Evolutionary conservation across 2,329 filamentous ascomycete genomes (phyloP).

Genomic region (Stagonosporopsis rhizophila): DNA sequence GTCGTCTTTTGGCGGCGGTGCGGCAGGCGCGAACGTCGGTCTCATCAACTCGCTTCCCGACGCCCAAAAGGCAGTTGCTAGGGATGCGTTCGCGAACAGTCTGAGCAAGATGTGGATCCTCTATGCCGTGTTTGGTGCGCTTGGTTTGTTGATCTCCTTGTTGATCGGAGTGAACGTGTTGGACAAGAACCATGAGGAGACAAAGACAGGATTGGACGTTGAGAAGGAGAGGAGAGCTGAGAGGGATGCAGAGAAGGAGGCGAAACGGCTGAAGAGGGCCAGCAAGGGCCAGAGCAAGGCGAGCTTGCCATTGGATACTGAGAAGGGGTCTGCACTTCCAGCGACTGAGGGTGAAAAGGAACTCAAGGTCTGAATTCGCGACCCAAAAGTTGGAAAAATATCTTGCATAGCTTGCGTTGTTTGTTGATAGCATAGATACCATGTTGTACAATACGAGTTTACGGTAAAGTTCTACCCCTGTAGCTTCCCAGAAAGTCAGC

Average conservation of each 20-base stretch:
- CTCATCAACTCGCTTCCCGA: conserved; percentile 62
- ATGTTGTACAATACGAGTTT: conserved; percentile 2
- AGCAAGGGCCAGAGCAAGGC: conserved; percentile 24
- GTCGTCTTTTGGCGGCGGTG: conserved; percentile 62
- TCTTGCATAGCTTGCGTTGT: background rate
- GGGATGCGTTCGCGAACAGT: conserved; percentile 53
- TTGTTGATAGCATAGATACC: conserved; percentile 2
- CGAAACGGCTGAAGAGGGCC: conserved; percentile 38
- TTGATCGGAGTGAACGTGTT: conserved; percentile 53
- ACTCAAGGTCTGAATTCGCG: background rate
- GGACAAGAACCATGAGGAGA: conserved; percentile 55
- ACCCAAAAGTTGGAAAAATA: background rate
- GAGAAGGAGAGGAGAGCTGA: conserved; percentile 50
- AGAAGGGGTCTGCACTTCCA: conserved; percentile 3
- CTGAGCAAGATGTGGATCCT: conserved; percentile 60
- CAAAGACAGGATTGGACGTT: conserved; percentile 57
- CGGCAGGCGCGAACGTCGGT: conserved; percentile 67
- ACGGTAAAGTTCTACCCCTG: too few species aligned
- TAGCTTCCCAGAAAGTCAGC: too few species aligned
- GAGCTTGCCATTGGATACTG: conserved; percentile 9
- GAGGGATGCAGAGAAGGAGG: conserved; percentile 41
- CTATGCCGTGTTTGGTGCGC: conserved; percentile 52
- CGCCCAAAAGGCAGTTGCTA: conserved; percentile 52
- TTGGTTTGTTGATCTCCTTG: conserved; percentile 50
- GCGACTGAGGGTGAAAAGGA: conserved; percentile 1